phyloP scores from a whole-genome alignment of 169 alveolate genomes.

The Cryptosporidium canis region DNA sequence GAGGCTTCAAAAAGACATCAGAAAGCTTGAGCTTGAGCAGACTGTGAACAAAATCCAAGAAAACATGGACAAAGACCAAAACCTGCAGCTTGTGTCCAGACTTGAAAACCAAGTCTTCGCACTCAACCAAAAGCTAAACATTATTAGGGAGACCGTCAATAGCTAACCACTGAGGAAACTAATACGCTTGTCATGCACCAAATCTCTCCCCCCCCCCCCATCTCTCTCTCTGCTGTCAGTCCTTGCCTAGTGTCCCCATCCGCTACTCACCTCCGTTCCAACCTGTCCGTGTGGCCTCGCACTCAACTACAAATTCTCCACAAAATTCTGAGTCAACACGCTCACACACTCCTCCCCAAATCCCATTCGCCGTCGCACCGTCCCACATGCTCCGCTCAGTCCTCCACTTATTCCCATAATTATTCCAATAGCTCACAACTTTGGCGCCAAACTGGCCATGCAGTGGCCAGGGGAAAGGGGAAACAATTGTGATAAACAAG shows the following conservation, averaged over 20 bases:
- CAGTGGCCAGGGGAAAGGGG: neutral
- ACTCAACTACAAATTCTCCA: no score
- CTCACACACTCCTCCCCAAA: no score
- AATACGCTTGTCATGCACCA: neutral
- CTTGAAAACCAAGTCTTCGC: slow-evolving; percentile 27
- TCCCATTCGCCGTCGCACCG: no score
- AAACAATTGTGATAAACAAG: neutral
- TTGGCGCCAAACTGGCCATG: slow-evolving; percentile 7
- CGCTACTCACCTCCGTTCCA: neutral
- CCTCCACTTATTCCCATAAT: neutral
- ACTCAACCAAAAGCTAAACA: slow-evolving; percentile 16
- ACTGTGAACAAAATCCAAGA: slow-evolving; percentile 62
- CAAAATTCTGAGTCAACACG: no score
- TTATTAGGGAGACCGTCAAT: slow-evolving; percentile 20
- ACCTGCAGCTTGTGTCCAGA: slow-evolving; percentile 17
- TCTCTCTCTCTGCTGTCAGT: neutral
- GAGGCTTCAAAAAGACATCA: slow-evolving; percentile 42
- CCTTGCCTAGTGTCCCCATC: neutral
- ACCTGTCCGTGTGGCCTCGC: no score
- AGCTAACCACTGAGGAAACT: neutral
- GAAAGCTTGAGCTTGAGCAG: slow-evolving; percentile 39
- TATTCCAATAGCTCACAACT: neutral
- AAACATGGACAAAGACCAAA: slow-evolving; percentile 59
- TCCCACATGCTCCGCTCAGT: neutral
- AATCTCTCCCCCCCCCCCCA: neutral